These are phyloP conservation scores for Piromyces sp. DNA, from an alignment of 192 early-diverging fungal species.

Conservation along the genomic window DNA sequence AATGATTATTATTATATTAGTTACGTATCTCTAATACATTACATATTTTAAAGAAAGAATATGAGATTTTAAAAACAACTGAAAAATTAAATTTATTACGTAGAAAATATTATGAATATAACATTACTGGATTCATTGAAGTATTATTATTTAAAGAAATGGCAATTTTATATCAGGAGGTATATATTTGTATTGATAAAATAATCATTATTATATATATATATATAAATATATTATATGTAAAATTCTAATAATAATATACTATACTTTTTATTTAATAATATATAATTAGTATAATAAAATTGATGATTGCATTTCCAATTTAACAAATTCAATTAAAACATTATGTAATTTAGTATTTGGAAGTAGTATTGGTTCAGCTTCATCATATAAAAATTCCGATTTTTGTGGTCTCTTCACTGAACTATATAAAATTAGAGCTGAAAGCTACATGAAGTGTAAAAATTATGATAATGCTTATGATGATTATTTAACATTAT, in stretches of 20 bases:
- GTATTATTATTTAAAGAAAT: not conserved
- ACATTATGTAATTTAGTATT: not conserved
- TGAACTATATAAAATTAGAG: not conserved
- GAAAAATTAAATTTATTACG: not conserved
- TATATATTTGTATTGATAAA: not conserved
- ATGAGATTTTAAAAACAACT: not conserved
- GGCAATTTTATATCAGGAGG: not conserved
- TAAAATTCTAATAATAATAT: not conserved
- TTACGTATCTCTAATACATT: not conserved
- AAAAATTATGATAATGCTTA: not conserved
- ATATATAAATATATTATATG: too few species aligned
- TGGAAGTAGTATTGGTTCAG: not conserved
- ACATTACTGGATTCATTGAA: not conserved
- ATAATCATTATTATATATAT: not conserved
- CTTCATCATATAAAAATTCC: not conserved
- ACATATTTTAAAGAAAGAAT: not conserved
- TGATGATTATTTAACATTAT: too few species aligned
- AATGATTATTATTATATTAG: too few species aligned
- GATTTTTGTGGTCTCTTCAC: not conserved
- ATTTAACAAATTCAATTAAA: not conserved
- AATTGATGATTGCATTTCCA: not conserved
- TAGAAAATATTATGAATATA: not conserved
- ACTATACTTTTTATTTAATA: not conserved
- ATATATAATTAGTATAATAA: not conserved
- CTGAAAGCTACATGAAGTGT: not conserved